Conservation (phyloP, 345 rosid genomes). For the Combretum micranthum region DNA sequence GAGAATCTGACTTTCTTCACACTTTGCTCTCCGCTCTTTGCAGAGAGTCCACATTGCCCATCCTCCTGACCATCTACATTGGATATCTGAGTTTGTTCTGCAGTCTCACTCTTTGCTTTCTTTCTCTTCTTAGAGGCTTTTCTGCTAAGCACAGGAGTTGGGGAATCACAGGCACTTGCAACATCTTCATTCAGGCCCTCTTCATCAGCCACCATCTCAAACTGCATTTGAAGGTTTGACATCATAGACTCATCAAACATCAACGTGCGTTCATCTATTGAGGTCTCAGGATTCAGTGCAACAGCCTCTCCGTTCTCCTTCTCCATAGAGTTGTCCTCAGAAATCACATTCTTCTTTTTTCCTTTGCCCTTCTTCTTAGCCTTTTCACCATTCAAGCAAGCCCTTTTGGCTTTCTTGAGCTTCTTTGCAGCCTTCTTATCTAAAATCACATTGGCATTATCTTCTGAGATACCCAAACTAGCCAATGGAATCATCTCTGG, state of each 20-base stretch:
- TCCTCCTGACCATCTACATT: conserved; percentile 24
- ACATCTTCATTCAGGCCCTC: conserved; percentile 33
- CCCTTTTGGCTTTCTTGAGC: conserved; percentile 41
- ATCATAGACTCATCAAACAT: conserved; percentile 49
- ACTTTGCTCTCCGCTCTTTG: conserved; percentile 51
- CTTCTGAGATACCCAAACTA: conserved; percentile 7
- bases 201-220: conserved; percentile 84
- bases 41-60: conserved; percentile 28
- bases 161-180: conserved; percentile 35
- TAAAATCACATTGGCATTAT: conserved; percentile 22
- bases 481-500: conserved; percentile 51
- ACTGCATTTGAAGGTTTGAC: conserved; percentile 78
- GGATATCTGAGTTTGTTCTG: conserved; percentile 18
- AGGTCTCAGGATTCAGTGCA: conserved; percentile 9
- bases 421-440: conserved; percentile 33
- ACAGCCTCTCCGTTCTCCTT: conserved; percentile 14
- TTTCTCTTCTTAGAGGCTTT: conserved; percentile 41
- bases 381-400: conserved; percentile 13
- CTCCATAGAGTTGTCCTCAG: conserved; percentile 14
- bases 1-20: conserved; percentile 85
- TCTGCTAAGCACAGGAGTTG: conserved; percentile 24
- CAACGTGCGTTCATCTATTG: conserved; percentile 17
- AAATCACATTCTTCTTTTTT: conserved; percentile 15
- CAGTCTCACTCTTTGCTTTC: conserved; percentile 37
- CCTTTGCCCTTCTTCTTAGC: conserved; percentile 22